Percentiles rank a stretch among this genome's conserved stretches.
Conservation (phyloP, 805 yeast genomes). For the Zygosaccharomyces bailii region DNA sequence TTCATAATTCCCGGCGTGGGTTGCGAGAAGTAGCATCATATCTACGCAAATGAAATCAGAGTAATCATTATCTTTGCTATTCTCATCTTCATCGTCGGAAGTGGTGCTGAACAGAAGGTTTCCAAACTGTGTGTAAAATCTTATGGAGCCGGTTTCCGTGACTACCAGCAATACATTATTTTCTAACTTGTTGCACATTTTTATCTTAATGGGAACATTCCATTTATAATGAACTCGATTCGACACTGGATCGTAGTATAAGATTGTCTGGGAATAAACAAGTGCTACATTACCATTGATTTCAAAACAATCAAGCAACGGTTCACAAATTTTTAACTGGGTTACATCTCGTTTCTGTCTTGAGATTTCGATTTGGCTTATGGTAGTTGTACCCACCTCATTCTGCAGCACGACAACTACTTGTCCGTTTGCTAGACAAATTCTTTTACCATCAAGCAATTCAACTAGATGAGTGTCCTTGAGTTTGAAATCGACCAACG, state of each 20-base stretch:
- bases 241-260: constrained; percentile 20
- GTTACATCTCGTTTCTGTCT: constrained; percentile 14
- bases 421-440: constrained; percentile 19
- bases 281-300: constrained; percentile 19
- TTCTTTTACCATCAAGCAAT: constrained; percentile 19
- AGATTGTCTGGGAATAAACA: constrained; percentile 17
- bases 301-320: constrained; percentile 14
- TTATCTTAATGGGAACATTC: constrained; percentile 16
- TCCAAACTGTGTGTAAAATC: constrained; percentile 29
- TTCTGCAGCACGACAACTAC: constrained; percentile 24
- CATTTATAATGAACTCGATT: constrained; percentile 16
- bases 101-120: constrained; percentile 28
- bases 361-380: constrained; percentile 21
- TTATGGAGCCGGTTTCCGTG: constrained; percentile 22
- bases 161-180: constrained; percentile 23
- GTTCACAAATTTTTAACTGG: constrained; percentile 10
- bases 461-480: constrained; percentile 26
- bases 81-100: constrained; percentile 17
- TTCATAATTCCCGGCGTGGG: constrained; percentile 26
- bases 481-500: constrained; percentile 28
- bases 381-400: constrained; percentile 2
- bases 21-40: constrained; percentile 16
- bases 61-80: constrained; percentile 10
- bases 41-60: constrained; percentile 19
- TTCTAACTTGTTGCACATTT: constrained; percentile 23